These are phyloP conservation scores for Myxozyma melibiosi DNA, from an alignment of 805 yeast species.

Conservation along the genomic window DNA sequence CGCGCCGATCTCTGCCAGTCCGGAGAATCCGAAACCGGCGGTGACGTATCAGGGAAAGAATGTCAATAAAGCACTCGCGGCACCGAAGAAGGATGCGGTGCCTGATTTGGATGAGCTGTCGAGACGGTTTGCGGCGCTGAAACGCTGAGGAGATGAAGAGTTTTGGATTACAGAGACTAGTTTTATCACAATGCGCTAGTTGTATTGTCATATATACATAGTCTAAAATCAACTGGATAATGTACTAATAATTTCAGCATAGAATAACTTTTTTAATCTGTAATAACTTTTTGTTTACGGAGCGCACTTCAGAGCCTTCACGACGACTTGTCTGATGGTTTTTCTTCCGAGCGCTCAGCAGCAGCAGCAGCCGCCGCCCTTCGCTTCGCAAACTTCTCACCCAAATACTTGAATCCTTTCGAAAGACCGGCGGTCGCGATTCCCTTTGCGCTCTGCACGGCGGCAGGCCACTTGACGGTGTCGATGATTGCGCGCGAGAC, in stretches of 20 bases:
- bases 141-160: conserved; percentile 23
- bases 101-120: conserved; percentile 64
- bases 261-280: too few species aligned
- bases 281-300: too few species aligned
- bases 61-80: conserved; percentile 8
- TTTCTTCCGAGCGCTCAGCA: background rate
- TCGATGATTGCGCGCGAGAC: conserved; percentile 49
- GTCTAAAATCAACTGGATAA: too few species aligned
- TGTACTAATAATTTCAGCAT: too few species aligned
- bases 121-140: conserved; percentile 78
- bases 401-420: conserved; percentile 72
- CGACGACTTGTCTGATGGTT: too few species aligned
- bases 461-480: conserved; percentile 70
- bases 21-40: conserved; percentile 41
- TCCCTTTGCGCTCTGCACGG: conserved; percentile 79
- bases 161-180: too few species aligned
- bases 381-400: conserved; percentile 60
- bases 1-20: conserved; percentile 39
- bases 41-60: conserved; percentile 36
- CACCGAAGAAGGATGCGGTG: conserved; percentile 9
- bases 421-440: conserved; percentile 80
- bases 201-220: too few species aligned
- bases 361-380: conserved; percentile 15
- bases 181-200: too few species aligned
- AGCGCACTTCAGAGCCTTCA: too few species aligned